Evolutionary conservation across 148 eudicot species (phyloP).

Genomic region (Camellia japonica): DNA sequence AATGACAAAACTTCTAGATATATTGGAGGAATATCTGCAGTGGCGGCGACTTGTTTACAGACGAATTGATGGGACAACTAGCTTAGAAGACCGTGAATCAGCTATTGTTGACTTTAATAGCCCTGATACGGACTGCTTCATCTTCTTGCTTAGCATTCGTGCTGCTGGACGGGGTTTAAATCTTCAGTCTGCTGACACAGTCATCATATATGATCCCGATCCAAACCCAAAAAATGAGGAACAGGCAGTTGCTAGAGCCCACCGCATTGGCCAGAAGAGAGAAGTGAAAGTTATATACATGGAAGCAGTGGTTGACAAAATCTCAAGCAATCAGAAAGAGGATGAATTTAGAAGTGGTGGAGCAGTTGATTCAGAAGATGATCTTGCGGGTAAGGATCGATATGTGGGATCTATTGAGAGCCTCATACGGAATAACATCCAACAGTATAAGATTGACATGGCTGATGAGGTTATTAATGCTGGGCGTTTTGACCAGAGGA

Average conservation of each 20-base stretch:
- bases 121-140: constrained; percentile 77
- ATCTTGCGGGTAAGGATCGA: constrained; percentile 93
- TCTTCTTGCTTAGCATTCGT: constrained; percentile 91
- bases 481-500: constrained; percentile 95
- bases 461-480: constrained; percentile 99
- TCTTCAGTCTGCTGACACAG: constrained; percentile 91
- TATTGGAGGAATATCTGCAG: constrained; percentile 91
- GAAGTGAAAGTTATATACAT: constrained; percentile 90
- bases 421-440: constrained; percentile 92
- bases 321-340: constrained; percentile 85
- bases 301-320: constrained; percentile 97
- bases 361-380: constrained; percentile 79
- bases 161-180: constrained; percentile 92
- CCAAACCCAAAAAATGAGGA: constrained; percentile 93
- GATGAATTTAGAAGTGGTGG: constrained; percentile 81
- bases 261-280: constrained; percentile 84
- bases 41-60: constrained; percentile 87
- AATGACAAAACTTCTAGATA: constrained; percentile 94
- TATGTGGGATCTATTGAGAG: constrained; percentile 95
- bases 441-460: constrained; percentile 98
- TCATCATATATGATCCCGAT: constrained; percentile 88
- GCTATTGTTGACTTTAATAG: constrained; percentile 87
- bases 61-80: constrained; percentile 91
- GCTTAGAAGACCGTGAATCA: constrained; percentile 93
- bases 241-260: constrained; percentile 98